phyloP scores from a whole-genome alignment of 75 land plant genomes.

The Picea sitchensis region DNA sequence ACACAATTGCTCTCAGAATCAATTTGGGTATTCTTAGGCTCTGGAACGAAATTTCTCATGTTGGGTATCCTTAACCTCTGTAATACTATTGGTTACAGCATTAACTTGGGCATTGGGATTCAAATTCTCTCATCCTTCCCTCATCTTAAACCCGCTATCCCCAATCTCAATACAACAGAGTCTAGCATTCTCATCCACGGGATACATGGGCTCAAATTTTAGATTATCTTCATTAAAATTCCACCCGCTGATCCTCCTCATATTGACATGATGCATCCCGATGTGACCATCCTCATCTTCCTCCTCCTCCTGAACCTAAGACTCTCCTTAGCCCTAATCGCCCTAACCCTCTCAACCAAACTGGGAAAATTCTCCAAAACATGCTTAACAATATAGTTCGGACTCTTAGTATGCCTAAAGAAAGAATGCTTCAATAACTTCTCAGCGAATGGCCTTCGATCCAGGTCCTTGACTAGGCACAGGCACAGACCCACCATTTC shows the following conservation, averaged over 20 bases:
- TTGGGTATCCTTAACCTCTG: too few species aligned
- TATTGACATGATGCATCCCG: slow-evolving; percentile 4
- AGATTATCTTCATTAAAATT: slow-evolving; percentile 54
- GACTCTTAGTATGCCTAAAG: slow-evolving; percentile 47
- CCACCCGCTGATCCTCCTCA: slow-evolving; percentile 69
- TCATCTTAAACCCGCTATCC: too few species aligned
- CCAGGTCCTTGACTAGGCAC: slow-evolving; percentile 38
- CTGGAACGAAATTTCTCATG: too few species aligned
- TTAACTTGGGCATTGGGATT: too few species aligned
- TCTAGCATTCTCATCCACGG: neutral
- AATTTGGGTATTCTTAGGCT: too few species aligned
- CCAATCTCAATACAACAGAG: neutral
- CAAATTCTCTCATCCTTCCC: too few species aligned
- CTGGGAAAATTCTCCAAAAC: slow-evolving; percentile 55
- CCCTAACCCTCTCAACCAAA: slow-evolving; percentile 51
- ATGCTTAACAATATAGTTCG: slow-evolving; percentile 53
- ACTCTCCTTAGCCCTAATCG: slow-evolving; percentile 16
- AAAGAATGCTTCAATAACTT: slow-evolving; percentile 75
- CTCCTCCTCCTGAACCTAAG: slow-evolving; percentile 11
- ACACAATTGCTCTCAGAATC: too few species aligned
- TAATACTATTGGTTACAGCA: too few species aligned
- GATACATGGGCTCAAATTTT: slow-evolving; percentile 49
- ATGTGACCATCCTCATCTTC: slow-evolving; percentile 13
- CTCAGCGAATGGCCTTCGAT: slow-evolving; percentile 62
- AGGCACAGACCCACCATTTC: slow-evolving; percentile 79